Conservation (phyloP, 2,329 filamentous ascomycete species). For the Phaeomoniella chlamydospora region DNA sequence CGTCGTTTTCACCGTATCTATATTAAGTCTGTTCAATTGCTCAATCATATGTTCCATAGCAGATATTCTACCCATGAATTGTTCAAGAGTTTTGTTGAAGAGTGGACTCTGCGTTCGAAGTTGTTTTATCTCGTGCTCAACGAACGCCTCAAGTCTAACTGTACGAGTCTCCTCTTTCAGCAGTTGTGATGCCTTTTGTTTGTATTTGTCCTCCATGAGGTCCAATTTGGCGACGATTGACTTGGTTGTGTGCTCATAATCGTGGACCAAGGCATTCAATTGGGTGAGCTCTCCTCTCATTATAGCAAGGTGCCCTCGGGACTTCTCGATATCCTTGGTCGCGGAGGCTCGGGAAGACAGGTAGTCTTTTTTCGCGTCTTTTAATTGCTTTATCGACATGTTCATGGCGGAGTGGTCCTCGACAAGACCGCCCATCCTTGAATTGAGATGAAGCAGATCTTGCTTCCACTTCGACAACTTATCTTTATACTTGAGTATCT, state of each 20-base stretch:
- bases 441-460: not conserved
- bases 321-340: not conserved
- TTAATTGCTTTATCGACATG: not conserved
- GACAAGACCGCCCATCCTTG: not conserved
- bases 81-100: not conserved
- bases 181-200: not conserved
- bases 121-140: not conserved
- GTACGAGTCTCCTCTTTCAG: not conserved
- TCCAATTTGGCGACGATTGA: not conserved
- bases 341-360: not conserved
- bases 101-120: not conserved
- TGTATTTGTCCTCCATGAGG: not conserved
- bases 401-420: not conserved
- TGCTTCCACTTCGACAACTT: not conserved
- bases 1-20: too few species aligned
- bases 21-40: not conserved
- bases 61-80: not conserved
- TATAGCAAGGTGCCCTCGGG: not conserved
- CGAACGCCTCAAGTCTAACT: not conserved
- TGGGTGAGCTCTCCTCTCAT: not conserved
- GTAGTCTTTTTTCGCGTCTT: not conserved
- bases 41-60: not conserved
- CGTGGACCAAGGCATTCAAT: not conserved
- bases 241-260: not conserved
- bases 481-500: not conserved